Base-by-base conservation (phyloP, 495 filamentous ascomycete species). In the Peziza echinospora region DNA sequence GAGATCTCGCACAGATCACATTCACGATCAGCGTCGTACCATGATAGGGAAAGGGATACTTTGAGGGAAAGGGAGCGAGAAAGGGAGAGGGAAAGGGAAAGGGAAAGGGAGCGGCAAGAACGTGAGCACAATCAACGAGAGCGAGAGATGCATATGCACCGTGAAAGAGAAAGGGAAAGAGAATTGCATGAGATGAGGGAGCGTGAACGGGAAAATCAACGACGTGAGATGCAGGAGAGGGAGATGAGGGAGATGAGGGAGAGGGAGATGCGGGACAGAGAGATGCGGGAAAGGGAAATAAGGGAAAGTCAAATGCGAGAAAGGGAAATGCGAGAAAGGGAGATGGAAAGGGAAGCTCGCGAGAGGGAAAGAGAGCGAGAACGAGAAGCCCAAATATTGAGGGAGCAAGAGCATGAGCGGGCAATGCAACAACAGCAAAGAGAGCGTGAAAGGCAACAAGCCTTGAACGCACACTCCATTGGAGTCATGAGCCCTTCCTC, bases 101-200 rank as follows among this genome's bases (percentile, higher is more conserved):
- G 37, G 2, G 26, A 21, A 17, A 43, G 17, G 2, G 24, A 23
- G 10, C 19, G 19, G 34, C 19, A 26, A 19, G 46, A 45, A n/a
- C 37, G 25, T 44, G 22, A 30, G 17, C 21, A 49, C 16, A 16
- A 44, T n/a, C 19, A 64, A 50, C 55, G 52, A 5, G 69, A 71
- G 34, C 65, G 69, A 13, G 65, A 67, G 24, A 47, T 62, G 44
- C 65, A 72, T 46, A 65, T 67, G 10, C 61, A 60, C 3, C 19
- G 19, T 17, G 30, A 37, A 46, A 57, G 63, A 22, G 63, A 69
- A 11, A 57, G 60, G 24, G 64, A 68, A 30, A 53, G 46, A 21
- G 16, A 45, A n/a, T 13, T 30, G 11, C 44, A 11, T 4, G 26
- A 46, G 23, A 39, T 49, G 26, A 48, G 50, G 24, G 55, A 58